Base-by-base conservation (phyloP, 768 basidiomycete genomes). In the Xerocomellus chrysenteron region DNA sequence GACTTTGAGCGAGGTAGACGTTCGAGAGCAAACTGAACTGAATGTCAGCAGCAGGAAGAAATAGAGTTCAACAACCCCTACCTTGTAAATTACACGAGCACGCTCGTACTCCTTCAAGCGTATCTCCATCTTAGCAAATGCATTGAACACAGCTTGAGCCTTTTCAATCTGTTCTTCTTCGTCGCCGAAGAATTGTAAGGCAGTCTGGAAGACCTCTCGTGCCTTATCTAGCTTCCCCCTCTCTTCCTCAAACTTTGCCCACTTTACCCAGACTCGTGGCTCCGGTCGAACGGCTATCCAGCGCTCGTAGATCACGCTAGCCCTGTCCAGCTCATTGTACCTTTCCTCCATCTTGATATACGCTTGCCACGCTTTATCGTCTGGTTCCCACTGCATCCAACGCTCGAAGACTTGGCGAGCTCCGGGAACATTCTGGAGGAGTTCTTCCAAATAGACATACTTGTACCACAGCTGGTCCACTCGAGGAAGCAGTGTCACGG, bases 331-430 rank as follows among this genome's bases (percentile, higher is more conserved):
- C 73, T 99, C 97, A 54, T 86, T 79, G 70, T 98, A 99, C 50
- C 97, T 83, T 68, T 89, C 86, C 76, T 99, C 97, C 71, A 98
- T 80, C 77, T 99, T 98, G 80, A 98, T 92, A 74, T 96, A 98
- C n/a, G 94, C 93, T 69, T 94, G 92, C 96, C 96, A 99, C 4
- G 96, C 94, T 78, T 98, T 98, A 82, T 98, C 97, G 65, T 98
- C 95, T 1, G 97, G 97, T 70, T 98, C 97, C 97, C 97, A 98
- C 62, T 92, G 84, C 94, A 98, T 96, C 97, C 97, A 99, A 45
- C 97, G 84, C 73, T 99, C 97, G 59, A 98, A 99, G 53, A 98
- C 93, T 69, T 98, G 96, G 10, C 97, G 86, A 2, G 95, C 94
- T 39, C 97, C 97, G 1, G 95, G 85, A 33, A 99, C 88, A 67